Evolutionary conservation across 2,329 filamentous ascomycete genomes (phyloP).

Genomic region (Camillea tinctor): DNA sequence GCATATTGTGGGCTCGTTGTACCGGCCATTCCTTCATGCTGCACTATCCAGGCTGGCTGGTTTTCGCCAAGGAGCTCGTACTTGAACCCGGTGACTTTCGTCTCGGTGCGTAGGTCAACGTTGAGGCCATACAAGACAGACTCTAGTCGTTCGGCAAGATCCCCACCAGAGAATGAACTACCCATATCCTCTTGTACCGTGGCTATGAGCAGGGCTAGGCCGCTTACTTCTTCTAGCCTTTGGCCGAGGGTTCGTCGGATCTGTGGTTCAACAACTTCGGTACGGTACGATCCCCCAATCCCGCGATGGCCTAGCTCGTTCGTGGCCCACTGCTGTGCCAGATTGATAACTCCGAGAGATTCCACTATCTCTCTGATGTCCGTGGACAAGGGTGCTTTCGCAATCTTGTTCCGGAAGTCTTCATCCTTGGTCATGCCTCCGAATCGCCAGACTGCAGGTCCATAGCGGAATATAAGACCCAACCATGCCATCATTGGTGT

Average conservation of each 20-base stretch:
- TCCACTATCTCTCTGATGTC: constrained; percentile 16
- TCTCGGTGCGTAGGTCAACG: constrained; percentile 5
- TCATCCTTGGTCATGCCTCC: constrained; percentile 13
- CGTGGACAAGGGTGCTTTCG: constrained; percentile 4
- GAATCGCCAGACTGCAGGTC: constrained; percentile 20
- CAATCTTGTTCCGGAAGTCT: constrained; percentile 9
- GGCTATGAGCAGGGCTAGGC: constrained; percentile 19
- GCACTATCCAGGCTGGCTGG: constrained; percentile 14
- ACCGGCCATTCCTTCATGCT: constrained; percentile 1
- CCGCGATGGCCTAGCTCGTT: constrained; percentile 10
- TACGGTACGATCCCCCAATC: constrained; percentile 19
- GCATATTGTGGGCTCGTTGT: constrained; percentile 1
- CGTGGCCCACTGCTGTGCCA: constrained; percentile 9
- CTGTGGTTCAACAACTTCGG: constrained; percentile 22
- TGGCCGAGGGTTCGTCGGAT: constrained; percentile 19
- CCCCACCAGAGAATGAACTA: constrained; percentile 16
- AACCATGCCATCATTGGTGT: constrained; percentile 17
- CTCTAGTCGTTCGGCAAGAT: constrained; percentile 16
- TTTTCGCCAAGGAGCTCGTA: constrained; percentile 8
- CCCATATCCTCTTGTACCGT: constrained; percentile 20
- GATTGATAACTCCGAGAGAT: constrained; percentile 10
- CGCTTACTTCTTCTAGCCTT: constrained; percentile 11
- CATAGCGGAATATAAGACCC: constrained; percentile 20
- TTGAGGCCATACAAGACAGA: constrained; percentile 7
- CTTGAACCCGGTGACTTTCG: constrained; percentile 14